phyloP scores from a whole-genome alignment of 2,329 filamentous ascomycete genomes.

The Tolypocladium pustulatum region DNA sequence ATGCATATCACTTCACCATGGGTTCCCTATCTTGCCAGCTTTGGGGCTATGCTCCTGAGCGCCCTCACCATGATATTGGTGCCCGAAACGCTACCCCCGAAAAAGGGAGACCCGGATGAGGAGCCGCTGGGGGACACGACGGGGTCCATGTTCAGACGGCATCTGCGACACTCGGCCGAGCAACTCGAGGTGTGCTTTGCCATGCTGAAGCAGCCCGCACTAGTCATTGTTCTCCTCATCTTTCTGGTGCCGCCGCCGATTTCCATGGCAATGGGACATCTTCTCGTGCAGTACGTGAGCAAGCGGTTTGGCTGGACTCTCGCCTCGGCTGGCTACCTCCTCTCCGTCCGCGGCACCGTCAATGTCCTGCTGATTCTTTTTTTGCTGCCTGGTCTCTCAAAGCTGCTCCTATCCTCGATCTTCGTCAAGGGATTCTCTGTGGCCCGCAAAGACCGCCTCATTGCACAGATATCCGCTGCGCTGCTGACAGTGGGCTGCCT shows the following conservation, averaged over 20 bases:
- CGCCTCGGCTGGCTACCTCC: conserved; percentile 11
- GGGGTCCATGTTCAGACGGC: neutral
- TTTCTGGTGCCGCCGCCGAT: conserved; percentile 9
- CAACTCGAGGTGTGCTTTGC: conserved; percentile 1
- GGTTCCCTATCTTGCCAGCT: conserved; percentile 2
- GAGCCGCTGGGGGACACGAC: neutral
- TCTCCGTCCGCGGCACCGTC: conserved; percentile 11
- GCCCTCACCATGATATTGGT: conserved; percentile 1
- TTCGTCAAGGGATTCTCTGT: conserved; percentile 3
- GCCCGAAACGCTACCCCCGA: conserved; percentile 3
- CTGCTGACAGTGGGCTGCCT: conserved; percentile 10
- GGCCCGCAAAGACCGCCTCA: conserved; percentile 13
- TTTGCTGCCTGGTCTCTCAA: conserved; percentile 8
- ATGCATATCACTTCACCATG: conserved; percentile 5
- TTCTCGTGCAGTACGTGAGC: conserved; percentile 15
- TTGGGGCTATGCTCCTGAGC: neutral
- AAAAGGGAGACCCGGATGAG: neutral
- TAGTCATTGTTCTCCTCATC: conserved; percentile 4
- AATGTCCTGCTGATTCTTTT: conserved; percentile 8
- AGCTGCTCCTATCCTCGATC: conserved; percentile 1
- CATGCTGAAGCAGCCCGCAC: conserved; percentile 2
- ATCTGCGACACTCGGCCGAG: neutral
- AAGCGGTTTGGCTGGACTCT: conserved; percentile 13
- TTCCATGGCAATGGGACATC: conserved; percentile 5
- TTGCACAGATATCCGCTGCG: conserved; percentile 13